Percentiles rank a stretch among this genome's conserved stretches.
phyloP scores from a whole-genome alignment of 179 eudicot genomes.

The Beta lomatogona region DNA sequence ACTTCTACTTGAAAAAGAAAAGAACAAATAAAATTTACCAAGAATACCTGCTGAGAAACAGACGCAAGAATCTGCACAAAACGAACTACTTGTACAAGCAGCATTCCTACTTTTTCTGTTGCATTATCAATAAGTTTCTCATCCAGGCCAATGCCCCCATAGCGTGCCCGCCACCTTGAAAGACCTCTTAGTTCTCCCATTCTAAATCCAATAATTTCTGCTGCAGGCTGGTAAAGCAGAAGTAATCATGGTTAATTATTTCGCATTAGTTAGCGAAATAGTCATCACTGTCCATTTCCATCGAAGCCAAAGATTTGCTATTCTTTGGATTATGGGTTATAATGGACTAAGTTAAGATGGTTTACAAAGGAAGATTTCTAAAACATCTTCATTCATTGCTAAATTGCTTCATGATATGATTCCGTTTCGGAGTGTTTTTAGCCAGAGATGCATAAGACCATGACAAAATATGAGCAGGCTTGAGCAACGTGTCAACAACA shows the following conservation, averaged over 20 bases:
- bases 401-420: no score
- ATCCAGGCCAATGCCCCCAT: slow-evolving; percentile 77
- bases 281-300: not conserved
- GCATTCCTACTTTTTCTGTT: slow-evolving; percentile 87
- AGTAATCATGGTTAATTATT: slow-evolving; percentile 9
- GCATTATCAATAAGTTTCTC: slow-evolving; percentile 69
- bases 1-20: not conserved
- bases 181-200: slow-evolving; percentile 96
- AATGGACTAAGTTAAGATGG: not conserved
- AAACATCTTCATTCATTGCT: no score
- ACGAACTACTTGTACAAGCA: slow-evolving; percentile 78
- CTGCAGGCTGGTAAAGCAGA: slow-evolving; percentile 75
- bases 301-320: not conserved
- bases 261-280: not conserved
- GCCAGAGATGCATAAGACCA: no score
- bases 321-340: not conserved
- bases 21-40: not conserved
- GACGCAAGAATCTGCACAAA: slow-evolving; percentile 84
- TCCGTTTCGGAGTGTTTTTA: no score
- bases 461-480: no score
- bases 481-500: no score
- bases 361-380: no score
- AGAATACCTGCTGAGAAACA: slow-evolving; percentile 74
- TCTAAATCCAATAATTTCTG: slow-evolving; percentile 91
- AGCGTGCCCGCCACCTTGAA: slow-evolving; percentile 97